Percentiles rank a stretch among this genome's conserved stretches.
phyloP scores from a whole-genome alignment of 495 filamentous ascomycete genomes.

The Astrothelium subdiscretum region DNA sequence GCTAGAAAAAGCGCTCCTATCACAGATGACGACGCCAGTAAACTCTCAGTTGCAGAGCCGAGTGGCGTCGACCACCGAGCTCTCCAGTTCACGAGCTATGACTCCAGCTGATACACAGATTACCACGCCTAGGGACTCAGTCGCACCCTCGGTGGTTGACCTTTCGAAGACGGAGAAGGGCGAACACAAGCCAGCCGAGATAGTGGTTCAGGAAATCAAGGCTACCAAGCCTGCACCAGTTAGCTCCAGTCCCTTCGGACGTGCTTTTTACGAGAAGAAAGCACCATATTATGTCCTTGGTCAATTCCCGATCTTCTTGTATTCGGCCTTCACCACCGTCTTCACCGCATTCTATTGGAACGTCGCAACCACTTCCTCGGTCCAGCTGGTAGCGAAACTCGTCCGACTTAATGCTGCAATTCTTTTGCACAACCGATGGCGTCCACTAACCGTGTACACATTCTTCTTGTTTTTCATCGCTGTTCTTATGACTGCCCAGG shows the following conservation, averaged over 20 bases:
- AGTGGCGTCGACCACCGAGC: neutral
- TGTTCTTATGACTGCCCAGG: conserved; percentile 23
- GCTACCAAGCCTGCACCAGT: neutral
- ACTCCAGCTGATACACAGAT: neutral
- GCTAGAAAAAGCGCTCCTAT: neutral
- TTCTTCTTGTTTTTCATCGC: conserved; percentile 22
- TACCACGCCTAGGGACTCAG: neutral
- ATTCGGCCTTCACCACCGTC: conserved; percentile 28
- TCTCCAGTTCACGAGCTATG: neutral
- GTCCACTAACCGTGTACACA: conserved; percentile 25
- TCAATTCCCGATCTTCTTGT: conserved; percentile 29
- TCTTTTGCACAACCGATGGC: conserved; percentile 8
- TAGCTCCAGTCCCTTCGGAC: conserved; percentile 28
- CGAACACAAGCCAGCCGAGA: neutral
- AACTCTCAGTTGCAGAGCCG: conserved; percentile 1
- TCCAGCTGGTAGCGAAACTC: conserved; percentile 12
- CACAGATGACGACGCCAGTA: neutral
- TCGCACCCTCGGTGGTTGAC: neutral
- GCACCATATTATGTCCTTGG: conserved; percentile 33
- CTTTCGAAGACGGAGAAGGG: neutral
- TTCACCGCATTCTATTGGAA: conserved; percentile 33
- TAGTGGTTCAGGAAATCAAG: neutral
- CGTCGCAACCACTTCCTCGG: conserved; percentile 24
- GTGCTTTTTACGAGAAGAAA: conserved; percentile 33
- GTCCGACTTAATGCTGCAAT: neutral